These are phyloP conservation scores for Salisapilia sapeloensis DNA, from an alignment of 352 stramenopile genomes.

Conservation along the genomic window DNA sequence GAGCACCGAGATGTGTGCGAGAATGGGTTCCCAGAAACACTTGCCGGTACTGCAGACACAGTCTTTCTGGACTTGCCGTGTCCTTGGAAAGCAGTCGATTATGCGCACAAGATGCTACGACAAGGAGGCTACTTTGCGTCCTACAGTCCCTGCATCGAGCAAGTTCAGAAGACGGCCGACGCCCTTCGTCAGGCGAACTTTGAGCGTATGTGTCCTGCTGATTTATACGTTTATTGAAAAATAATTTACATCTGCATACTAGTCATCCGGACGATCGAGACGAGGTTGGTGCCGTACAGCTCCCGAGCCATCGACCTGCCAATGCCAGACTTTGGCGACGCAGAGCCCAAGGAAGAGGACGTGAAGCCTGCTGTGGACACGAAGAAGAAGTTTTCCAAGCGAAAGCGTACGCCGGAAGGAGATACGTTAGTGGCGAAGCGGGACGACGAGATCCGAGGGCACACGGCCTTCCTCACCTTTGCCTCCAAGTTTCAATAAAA, in stretches of 20 bases:
- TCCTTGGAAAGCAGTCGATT: constrained; percentile 90
- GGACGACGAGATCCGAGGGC: constrained; percentile 69
- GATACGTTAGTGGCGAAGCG: constrained; percentile 68
- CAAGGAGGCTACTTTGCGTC: constrained; percentile 85
- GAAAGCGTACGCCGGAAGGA: constrained; percentile 11
- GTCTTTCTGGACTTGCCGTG: constrained; percentile 97
- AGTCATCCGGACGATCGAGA: constrained; percentile 87
- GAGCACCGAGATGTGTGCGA: constrained; percentile 92
- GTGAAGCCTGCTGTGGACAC: no score
- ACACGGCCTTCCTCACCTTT: constrained; percentile 79
- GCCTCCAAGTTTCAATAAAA: constrained; percentile 80
- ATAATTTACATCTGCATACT: background rate
- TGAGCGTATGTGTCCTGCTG: constrained; percentile 38
- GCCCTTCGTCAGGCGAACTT: constrained; percentile 60
- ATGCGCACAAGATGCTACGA: constrained; percentile 89
- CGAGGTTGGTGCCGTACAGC: constrained; percentile 78
- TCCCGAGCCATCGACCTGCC: constrained; percentile 45
- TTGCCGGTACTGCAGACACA: constrained; percentile 77
- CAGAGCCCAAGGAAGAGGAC: no score
- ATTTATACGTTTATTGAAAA: background rate
- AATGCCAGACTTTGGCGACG: constrained; percentile 44
- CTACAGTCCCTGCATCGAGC: constrained; percentile 98
- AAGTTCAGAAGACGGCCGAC: constrained; percentile 87
- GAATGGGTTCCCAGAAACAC: constrained; percentile 55
- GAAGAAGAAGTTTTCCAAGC: constrained; percentile 3